Percentiles rank a stretch among this genome's conserved stretches.
These are phyloP conservation scores for Eremothecium coryli DNA, from an alignment of 1,139 yeast genomes.

Conservation along the genomic window DNA sequence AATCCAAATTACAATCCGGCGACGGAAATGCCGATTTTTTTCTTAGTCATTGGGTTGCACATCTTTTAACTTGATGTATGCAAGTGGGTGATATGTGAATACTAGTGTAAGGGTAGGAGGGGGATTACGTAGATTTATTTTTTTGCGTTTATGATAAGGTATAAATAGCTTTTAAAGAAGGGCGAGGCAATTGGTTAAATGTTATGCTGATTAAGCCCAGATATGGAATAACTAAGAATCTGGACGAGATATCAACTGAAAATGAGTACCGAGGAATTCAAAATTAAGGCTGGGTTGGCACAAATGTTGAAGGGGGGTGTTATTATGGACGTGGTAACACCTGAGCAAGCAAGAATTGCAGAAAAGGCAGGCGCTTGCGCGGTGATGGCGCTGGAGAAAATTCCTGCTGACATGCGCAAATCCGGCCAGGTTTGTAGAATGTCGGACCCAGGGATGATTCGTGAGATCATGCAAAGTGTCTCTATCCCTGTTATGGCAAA, in stretches of 20 bases:
- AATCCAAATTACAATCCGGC: too few species aligned
- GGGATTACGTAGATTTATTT: too few species aligned
- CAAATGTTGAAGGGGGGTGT: conserved; percentile 82
- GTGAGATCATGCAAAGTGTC: conserved; percentile 58
- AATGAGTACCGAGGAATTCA: conserved; percentile 32
- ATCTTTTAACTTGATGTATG: too few species aligned
- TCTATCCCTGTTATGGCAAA: conserved; percentile 83
- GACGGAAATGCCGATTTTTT: too few species aligned
- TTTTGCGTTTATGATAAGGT: too few species aligned
- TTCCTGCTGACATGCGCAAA: conserved; percentile 81
- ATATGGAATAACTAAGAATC: too few species aligned
- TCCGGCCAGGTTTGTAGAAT: conserved; percentile 80
- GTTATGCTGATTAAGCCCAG: neutral
- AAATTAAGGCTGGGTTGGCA: conserved; percentile 72
- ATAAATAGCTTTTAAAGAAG: too few species aligned
- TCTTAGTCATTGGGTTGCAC: too few species aligned
- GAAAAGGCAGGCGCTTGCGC: conserved; percentile 86
- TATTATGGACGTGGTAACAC: conserved; percentile 52
- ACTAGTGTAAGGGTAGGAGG: too few species aligned
- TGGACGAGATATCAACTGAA: too few species aligned
- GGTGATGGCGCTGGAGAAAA: conserved; percentile 81
- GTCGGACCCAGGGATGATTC: conserved; percentile 80
- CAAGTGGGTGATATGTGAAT: too few species aligned
- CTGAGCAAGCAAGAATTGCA: conserved; percentile 58
- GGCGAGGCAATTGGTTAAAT: neutral